Percentiles rank a stretch among this genome's conserved stretches.
Evolutionary conservation across 202 grass and related monocot species (phyloP).

Genomic region (Panicum virgatum): DNA sequence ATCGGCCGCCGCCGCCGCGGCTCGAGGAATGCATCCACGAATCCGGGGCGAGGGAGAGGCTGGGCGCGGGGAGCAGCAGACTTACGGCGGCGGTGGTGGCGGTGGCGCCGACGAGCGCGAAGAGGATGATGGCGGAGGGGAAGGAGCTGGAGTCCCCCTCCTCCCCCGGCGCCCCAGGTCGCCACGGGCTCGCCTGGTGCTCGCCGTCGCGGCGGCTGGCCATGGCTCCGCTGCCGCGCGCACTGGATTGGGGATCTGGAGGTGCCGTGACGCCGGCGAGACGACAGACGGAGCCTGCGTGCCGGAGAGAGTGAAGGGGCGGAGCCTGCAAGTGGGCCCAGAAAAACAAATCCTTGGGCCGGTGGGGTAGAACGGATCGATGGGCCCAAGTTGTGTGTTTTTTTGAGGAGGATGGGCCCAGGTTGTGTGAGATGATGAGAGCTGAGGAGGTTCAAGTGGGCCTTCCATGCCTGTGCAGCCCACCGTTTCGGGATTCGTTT

Average conservation of each 20-base stretch:
- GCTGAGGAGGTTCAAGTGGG: no score
- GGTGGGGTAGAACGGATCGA: not conserved
- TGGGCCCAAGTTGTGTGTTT: not conserved
- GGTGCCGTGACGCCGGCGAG: constrained; percentile 9
- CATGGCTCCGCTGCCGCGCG: constrained; percentile 7
- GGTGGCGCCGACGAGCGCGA: constrained; percentile 61
- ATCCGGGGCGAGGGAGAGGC: not conserved
- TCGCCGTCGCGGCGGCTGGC: constrained; percentile 12
- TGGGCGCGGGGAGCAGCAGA: not conserved
- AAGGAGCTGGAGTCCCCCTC: constrained; percentile 23
- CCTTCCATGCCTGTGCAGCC: no score
- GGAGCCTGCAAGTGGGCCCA: not conserved
- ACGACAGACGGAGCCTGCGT: not conserved
- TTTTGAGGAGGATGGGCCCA: no score
- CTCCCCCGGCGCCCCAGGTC: not conserved
- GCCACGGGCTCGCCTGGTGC: not conserved
- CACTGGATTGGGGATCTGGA: constrained; percentile 41
- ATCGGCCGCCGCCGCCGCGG: not conserved
- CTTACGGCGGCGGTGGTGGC: constrained; percentile 53
- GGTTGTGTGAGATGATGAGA: no score
- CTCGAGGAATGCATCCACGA: not conserved
- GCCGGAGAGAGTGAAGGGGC: not conserved
- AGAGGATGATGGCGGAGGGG: constrained; percentile 41
- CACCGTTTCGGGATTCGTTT: no score
- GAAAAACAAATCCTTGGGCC: not conserved